Conservation (phyloP, 106 monocot genomes). For the Allium fistulosum region DNA sequence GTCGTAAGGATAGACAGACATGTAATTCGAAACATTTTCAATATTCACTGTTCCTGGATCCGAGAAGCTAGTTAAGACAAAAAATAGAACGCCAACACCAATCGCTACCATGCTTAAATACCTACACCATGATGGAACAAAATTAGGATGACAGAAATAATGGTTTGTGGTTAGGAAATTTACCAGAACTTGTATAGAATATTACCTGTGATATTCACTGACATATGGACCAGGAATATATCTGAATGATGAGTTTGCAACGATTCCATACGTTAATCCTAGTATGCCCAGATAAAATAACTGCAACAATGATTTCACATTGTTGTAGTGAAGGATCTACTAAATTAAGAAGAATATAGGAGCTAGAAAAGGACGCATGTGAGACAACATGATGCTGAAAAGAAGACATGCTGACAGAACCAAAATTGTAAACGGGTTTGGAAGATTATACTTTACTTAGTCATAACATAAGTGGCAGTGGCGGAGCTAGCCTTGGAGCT, state of each 20-base stretch:
- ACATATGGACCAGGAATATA: conserved; percentile 88
- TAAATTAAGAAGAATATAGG: background rate
- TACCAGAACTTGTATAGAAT: too few species aligned
- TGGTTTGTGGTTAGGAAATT: too few species aligned
- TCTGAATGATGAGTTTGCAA: conserved; percentile 73
- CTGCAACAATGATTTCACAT: conserved; percentile 36
- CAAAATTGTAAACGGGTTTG: too few species aligned
- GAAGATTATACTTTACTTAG: too few species aligned
- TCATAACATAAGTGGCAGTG: too few species aligned
- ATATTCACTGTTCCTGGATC: conserved; percentile 88
- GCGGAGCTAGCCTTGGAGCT: too few species aligned
- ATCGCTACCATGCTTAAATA: conserved; percentile 64
- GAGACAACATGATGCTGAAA: too few species aligned
- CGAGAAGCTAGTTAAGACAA: conserved; percentile 92
- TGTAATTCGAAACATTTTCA: conserved; percentile 74
- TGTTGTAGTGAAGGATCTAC: background rate
- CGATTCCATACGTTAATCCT: conserved; percentile 58
- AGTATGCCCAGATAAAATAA: conserved; percentile 68
- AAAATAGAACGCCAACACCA: conserved; percentile 56
- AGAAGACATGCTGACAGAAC: too few species aligned
- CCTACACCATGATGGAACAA: conserved; percentile 34
- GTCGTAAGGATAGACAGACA: conserved; percentile 86
- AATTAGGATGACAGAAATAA: background rate
- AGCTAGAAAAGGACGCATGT: background rate
- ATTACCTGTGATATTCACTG: conserved; percentile 63